Evolutionary conservation across 345 rosid species (phyloP), one percentile per base, ranked within the genome.

Genomic region (Gossypioides kirkii): DNA sequence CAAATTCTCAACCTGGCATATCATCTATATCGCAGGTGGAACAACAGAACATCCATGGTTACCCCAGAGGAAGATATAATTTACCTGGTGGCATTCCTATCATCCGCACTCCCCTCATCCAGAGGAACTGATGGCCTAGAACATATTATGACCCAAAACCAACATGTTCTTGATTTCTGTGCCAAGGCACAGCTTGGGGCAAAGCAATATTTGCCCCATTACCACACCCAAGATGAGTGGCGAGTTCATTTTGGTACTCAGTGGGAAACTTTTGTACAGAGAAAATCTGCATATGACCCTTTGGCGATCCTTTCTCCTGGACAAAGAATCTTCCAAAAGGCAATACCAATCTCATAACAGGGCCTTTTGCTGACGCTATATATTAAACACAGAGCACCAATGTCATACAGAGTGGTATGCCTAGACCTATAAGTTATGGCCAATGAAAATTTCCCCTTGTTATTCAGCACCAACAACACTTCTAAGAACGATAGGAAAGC

Each of bases 301-400:
- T 77, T 87, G 63, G 86, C 88, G 61, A 88, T 94, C 61, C 95
- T 94, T 74, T 91, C 94, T 16, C 98, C 97, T 0, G 98, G 98
- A 2, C 98, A 92, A 69, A 85, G 79, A 80, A 90, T 92, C 61
- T 95, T 95, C 81, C 82, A 73, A 65, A 88, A 85, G 90, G 77
- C 80, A 77, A 77, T 71, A 62, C 62, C 76, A 38, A 69, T 74
- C 75, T 72, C 77, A 70, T 77, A 83, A 63, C 60, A 32, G 0
- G 12, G 61, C 61, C 61, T 58, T 14, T 25, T 12, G 32, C 36
- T 22, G 38, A 25, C 7, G 61, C 61, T 6, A 23, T 11, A 12
- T 58, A 58, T 56, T 23, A 56, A 56, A 56, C 61, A 11, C 16
- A 22, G 61, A 6, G 6, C 14, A 23, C 32, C 1, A 56, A 56